Base-by-base conservation (phyloP, 2,329 filamentous ascomycete species). In the Colletotrichum lindemuthianum region DNA sequence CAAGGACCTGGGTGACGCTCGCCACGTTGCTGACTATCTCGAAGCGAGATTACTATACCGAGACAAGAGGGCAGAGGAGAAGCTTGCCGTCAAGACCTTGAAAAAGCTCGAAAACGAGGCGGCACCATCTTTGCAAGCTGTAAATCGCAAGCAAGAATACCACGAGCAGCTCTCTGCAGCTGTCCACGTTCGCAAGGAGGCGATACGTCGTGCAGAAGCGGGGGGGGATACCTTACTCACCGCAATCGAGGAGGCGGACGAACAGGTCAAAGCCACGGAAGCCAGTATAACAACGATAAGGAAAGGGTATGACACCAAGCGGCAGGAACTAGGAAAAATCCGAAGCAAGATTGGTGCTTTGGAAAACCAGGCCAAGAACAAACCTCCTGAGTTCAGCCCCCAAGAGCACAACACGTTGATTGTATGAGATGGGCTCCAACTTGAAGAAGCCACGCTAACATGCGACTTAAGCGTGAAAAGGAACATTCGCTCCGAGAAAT, bases 131-230 rank as follows among this genome's bases (percentile, higher is more conserved):
- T 75, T 96, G 50, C 77, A 85, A 69, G 89, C 89, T 2, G 86
- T 93, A 48, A 88, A 89, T 59, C 78, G 80, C 4, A 97, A 97
- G 74, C 78, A 92, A 68, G 77, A 78, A 1, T 97, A 98, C 71
- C 78, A 79, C 7, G 72, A 79, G 4, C 77, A 84, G 53, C 80
- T 96, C 16, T 78, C 88, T 40, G 75, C 77, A 7, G 85, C 86
- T 6, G 81, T 90, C 1, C 76, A 78, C 2, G 80, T 82, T 37
- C 87, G 89, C 65, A 85, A 84, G 71, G 77, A 75, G 7, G 78
- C 81, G 9, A 74, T 92, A 36, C 81, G 82, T 15, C 73, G 81
- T 44, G 81, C 84, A 2, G 89, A 92, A 63, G 74, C 75, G 8
- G 76, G 77, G 12, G 83, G 83, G 4, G 82, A 85, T 9, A 78